These are phyloP conservation scores for Mucor circinelloides DNA, from an alignment of 371 early-diverging fungal genomes.

Conservation along the genomic window DNA sequence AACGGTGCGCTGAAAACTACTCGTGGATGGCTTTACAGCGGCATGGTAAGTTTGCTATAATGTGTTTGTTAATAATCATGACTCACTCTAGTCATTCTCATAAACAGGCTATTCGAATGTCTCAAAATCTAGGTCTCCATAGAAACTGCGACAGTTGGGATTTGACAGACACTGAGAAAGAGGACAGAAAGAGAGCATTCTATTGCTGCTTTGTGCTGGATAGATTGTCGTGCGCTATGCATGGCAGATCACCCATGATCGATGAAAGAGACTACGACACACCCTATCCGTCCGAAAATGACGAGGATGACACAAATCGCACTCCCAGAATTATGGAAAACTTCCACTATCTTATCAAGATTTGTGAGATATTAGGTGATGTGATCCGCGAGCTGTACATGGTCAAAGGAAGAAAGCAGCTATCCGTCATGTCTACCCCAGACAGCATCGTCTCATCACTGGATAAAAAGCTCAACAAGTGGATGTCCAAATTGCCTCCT, in stretches of 20 bases:
- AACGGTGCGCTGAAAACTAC: conserved; percentile 48
- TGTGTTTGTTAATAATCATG: not conserved
- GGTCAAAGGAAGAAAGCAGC: conserved; percentile 42
- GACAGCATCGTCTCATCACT: conserved; percentile 43
- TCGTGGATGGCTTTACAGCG: conserved; percentile 54
- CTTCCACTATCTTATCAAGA: conserved; percentile 41
- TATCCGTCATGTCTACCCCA: conserved; percentile 35
- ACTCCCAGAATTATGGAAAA: conserved; percentile 45
- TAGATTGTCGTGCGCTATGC: conserved; percentile 54
- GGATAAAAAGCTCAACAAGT: conserved; percentile 51
- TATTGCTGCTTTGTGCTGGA: conserved; percentile 69
- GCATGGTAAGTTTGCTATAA: conserved; percentile 36
- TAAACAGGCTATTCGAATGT: conserved; percentile 61
- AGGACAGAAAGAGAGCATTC: conserved; percentile 60
- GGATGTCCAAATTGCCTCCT: conserved; percentile 53
- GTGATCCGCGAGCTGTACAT: conserved; percentile 50
- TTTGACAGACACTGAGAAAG: conserved; percentile 49
- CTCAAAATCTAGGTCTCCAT: conserved; percentile 64
- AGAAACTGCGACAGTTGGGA: conserved; percentile 58
- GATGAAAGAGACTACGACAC: conserved; percentile 56
- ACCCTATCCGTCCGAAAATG: conserved; percentile 45
- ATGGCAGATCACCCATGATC: conserved; percentile 50
- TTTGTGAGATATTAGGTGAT: conserved; percentile 46
- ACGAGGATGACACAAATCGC: conserved; percentile 32
- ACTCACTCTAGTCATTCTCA: not conserved